These are phyloP conservation scores for Cinchona pubescens DNA, from an alignment of 257 asterid genomes.

Conservation along the genomic window DNA sequence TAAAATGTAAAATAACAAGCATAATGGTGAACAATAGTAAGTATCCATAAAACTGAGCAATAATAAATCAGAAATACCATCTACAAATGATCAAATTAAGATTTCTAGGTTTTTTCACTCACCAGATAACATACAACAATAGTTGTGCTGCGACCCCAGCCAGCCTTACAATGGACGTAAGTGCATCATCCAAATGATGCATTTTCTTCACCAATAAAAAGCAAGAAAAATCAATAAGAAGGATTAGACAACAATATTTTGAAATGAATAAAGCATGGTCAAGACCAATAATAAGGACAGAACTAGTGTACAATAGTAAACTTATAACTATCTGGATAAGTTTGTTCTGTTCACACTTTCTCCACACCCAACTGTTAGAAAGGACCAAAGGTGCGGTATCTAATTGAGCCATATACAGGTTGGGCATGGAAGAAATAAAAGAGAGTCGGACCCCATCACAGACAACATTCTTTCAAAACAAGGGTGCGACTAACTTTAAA, in stretches of 20 bases:
- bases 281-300: neutral
- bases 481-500: neutral
- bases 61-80: neutral
- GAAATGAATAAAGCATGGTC: neutral
- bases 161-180: conserved; percentile 54
- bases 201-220: conserved; percentile 26
- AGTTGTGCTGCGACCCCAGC: conserved; percentile 55
- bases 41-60: neutral
- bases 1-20: conserved; percentile 18
- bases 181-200: conserved; percentile 37
- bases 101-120: conserved; percentile 15
- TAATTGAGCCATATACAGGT: no score
- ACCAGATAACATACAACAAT: conserved; percentile 51
- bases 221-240: neutral
- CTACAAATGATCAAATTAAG: conserved; percentile 12
- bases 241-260: neutral
- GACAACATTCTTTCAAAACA: neutral
- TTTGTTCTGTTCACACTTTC: neutral
- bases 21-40: neutral
- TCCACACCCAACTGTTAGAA: neutral
- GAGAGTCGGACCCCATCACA: neutral
- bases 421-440: neutral
- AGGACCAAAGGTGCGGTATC: no score
- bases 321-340: neutral
- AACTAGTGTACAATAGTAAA: neutral